phyloP scores from a whole-genome alignment of 441 rosid genomes.

The Biscutella auriculata region DNA sequence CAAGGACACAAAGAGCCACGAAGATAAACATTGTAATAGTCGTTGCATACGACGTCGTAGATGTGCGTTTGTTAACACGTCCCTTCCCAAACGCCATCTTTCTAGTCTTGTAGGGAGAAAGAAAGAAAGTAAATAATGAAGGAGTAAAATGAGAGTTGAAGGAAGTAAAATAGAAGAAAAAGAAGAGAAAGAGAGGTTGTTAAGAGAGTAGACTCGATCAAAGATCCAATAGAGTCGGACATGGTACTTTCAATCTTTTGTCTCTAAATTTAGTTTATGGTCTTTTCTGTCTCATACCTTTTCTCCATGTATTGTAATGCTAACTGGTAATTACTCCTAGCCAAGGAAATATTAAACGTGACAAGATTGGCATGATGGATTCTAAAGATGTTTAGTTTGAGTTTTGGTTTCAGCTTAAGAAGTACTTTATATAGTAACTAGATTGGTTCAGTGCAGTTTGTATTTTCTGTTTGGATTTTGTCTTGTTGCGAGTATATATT shows the following conservation, averaged over 20 bases:
- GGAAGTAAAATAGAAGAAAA: constrained; percentile 17
- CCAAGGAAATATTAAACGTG: no score
- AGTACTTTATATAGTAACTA: no score
- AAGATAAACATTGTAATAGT: constrained; percentile 61
- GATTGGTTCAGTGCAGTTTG: no score
- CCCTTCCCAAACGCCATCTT: constrained; percentile 54
- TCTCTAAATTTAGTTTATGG: constrained; percentile 22
- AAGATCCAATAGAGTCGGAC: constrained; percentile 59
- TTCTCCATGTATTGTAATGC: no score
- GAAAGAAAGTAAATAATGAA: not conserved
- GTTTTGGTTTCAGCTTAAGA: no score
- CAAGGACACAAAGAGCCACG: constrained; percentile 52
- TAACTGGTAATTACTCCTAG: no score
- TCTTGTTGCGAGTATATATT: no score
- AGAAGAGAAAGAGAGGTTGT: constrained; percentile 31
- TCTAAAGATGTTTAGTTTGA: no score
- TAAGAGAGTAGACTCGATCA: constrained; percentile 33
- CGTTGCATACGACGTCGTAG: constrained; percentile 58
- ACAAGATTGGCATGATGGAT: no score
- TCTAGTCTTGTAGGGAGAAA: not conserved
- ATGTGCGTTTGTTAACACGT: constrained; percentile 41
- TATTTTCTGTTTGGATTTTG: no score
- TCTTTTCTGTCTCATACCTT: not conserved
- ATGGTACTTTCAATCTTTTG: constrained; percentile 17
- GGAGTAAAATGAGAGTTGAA: constrained; percentile 15